Evolutionary conservation across 202 grass and related monocot genomes (phyloP).

Genomic region (Saccharum hybrid): DNA sequence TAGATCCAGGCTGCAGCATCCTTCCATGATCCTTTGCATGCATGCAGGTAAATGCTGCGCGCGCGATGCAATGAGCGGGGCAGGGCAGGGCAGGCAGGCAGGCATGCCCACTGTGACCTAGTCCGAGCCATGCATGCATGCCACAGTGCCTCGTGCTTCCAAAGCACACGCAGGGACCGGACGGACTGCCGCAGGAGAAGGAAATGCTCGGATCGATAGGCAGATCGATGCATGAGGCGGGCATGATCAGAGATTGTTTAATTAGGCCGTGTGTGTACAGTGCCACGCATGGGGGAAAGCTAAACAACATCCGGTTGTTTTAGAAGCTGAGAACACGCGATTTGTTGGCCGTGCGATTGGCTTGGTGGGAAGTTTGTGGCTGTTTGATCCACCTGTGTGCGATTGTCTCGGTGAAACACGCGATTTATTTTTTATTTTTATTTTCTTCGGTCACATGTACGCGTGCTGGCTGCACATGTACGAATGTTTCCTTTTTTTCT

Average conservation of each 20-base stretch:
- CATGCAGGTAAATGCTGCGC: conserved; percentile 16
- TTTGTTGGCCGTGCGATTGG: no score
- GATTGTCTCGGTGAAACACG: no score
- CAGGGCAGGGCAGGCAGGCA: not conserved
- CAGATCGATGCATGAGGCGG: not conserved
- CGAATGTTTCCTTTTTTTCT: no score
- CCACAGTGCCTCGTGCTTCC: conserved; percentile 54
- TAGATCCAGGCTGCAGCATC: not conserved
- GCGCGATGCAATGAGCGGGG: not conserved
- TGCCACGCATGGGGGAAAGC: not conserved
- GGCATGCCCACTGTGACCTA: conserved; percentile 45
- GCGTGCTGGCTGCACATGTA: no score
- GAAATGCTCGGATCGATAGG: conserved; percentile 27
- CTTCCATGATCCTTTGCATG: not conserved
- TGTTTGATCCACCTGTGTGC: no score
- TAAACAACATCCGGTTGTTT: no score
- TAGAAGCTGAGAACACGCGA: no score
- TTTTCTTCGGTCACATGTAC: no score
- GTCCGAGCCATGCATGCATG: conserved; percentile 48
- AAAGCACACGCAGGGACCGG: not conserved
- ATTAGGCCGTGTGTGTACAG: not conserved
- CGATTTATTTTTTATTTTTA: no score
- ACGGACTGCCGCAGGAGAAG: conserved; percentile 14
- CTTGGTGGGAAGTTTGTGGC: no score
- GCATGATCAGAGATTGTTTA: not conserved